Evolutionary conservation across 495 filamentous ascomycete species (phyloP), one percentile per base, ranked within the genome.

Genomic region (Podospora didyma): DNA sequence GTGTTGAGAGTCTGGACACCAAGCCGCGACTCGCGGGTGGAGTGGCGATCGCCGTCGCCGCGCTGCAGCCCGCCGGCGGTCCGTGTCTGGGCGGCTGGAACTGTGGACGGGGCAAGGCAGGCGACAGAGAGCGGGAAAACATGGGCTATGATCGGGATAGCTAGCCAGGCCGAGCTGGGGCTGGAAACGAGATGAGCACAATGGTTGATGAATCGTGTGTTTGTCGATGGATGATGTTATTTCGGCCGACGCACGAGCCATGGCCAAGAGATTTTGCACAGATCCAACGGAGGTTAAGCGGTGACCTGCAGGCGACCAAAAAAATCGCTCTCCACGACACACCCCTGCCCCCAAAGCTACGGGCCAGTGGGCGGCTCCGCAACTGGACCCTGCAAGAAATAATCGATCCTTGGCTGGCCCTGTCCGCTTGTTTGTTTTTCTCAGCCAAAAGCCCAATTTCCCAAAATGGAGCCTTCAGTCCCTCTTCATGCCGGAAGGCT

Each of bases 391-490:
- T 42, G 39, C 39, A 42, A 7, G 12, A 17, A 14, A 42, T 42
- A 14, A 4, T 14, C 3, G 39, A 42, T 42, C 59, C 59, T 53
- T 59, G 62, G 56, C 62, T 58, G 62, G 62, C 28, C 12, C n/a
- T 51, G 11, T 51, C 20, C 23, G 11, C 22, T 51, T 51, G 0
- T 23, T 11, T 14, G 17, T 51, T 51, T 47, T 50, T 50, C 16
- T n/a, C 45, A 21, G 23, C 23, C 45, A 47, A 22, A 2, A 66
- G 58, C 9, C 39, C 39, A 42, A 42, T 42, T 42, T 42, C 39
- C 39, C 39, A 42, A 17, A 16, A 42, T 42, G 39, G 39, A 42
- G 39, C n/a, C 34, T 37, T 1, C 9, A 37, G 34, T 37, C 16
- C 39, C 12, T 14, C 39, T 42, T 42, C 12, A 42, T 42, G 39